Base-by-base conservation (phyloP, 176 grass and related monocot species). In the Carex pumila region DNA sequence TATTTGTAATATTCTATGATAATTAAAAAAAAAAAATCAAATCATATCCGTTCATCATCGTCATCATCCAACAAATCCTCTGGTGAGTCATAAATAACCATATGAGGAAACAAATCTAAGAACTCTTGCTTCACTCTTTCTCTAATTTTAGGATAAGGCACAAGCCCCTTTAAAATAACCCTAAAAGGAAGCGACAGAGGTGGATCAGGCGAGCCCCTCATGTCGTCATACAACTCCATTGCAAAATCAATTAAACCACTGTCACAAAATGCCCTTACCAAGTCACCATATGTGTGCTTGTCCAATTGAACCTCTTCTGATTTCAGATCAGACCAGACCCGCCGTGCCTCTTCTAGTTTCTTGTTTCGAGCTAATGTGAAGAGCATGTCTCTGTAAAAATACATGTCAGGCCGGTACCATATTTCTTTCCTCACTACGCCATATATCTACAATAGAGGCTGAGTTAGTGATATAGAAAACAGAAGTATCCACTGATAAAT, bases 381-480 rank as follows among this genome's bases (percentile, higher is more conserved):
- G 7, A 99, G 71, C 88, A 99, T 93, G 70, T 99, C 93, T 47
- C 89, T 67, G 67, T 95, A 99, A 7, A 99, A 89, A 65, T 92
- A 99, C 96, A 97, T 95, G 65, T 99, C 96, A 0, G 93, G 96
- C 18, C 79, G 91, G 19, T 93, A 99, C 91, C 96, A 99, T 31
- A 99, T 95, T 84, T 99, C 96, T 81, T 92, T 95, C 77, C 91
- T 34, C 59, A 93, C 91, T 5, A 80, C 80, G 76, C 78, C 80
- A 73, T 99, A 95, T 90, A 99, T 93, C 93, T 99, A 85, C 49
- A 86, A 62, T 8, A 88, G 6, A 91, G 10, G 67, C 29, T 3
- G 50, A 85, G 67, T 34, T 34, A 80, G 29, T 17, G 71, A 84
- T 70, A n/a, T 18, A 67, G 2, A 84, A 29, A 32, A 84, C 7